Evolutionary conservation across 148 eudicot genomes (phyloP).

Genomic region (Arbutus unedo): DNA sequence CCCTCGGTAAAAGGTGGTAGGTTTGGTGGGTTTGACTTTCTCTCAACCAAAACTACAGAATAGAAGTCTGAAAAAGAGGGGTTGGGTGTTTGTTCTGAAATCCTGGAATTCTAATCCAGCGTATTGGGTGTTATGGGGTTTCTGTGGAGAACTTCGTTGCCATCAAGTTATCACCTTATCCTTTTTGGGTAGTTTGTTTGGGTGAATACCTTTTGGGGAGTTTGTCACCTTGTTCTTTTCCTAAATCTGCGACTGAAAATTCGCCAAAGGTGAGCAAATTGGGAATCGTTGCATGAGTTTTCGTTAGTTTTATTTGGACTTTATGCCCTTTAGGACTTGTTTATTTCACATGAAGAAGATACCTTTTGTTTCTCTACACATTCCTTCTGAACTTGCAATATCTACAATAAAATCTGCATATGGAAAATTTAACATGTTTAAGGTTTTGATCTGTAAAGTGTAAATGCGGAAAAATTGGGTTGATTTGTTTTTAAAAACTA

Average conservation of each 20-base stretch:
- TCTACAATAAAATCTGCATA: neutral
- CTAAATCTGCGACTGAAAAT: neutral
- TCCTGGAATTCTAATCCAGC: neutral
- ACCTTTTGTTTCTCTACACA: neutral
- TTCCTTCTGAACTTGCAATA: neutral
- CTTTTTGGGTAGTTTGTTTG: neutral
- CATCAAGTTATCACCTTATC: neutral
- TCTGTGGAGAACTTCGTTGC: neutral
- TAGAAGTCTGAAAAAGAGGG: neutral
- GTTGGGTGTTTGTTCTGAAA: neutral
- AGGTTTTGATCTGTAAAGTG: neutral
- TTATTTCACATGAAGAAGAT: neutral
- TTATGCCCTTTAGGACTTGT: neutral
- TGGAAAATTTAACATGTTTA: neutral
- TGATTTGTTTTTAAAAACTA: neutral
- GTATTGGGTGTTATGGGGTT: constrained; percentile 4
- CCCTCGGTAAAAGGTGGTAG: constrained; percentile 47
- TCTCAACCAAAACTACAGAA: neutral
- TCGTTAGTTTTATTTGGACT: neutral
- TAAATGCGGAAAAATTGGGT: neutral
- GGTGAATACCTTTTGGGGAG: neutral
- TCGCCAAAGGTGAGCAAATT: constrained; percentile 9
- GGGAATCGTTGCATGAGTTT: neutral
- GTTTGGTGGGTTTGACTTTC: constrained; percentile 54
- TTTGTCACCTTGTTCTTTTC: neutral